A percentile compares a stretch with the other conserved stretches of the same genome.
These are phyloP conservation scores for Colletotrichum trifolii DNA, from an alignment of 2,329 filamentous ascomycete genomes.

Conservation along the genomic window DNA sequence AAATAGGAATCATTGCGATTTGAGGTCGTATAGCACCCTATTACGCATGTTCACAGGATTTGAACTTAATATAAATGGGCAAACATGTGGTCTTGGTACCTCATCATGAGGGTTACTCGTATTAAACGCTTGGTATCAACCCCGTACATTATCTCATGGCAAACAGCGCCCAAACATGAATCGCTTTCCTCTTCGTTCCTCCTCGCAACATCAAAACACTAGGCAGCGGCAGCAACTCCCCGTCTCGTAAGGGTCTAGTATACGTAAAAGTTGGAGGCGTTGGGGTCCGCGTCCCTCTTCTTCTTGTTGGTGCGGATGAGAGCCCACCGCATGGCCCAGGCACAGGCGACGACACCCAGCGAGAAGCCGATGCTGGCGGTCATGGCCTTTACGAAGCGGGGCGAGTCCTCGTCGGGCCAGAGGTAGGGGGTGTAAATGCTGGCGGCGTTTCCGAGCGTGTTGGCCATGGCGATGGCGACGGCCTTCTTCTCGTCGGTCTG, in stretches of 20 bases:
- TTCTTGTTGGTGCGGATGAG: conserved; percentile 51
- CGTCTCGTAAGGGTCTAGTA: conserved; percentile 35
- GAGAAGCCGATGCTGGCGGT: conserved; percentile 41
- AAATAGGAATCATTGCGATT: background rate
- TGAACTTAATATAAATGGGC: background rate
- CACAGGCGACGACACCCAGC: conserved; percentile 48
- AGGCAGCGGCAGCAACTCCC: background rate
- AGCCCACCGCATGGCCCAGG: conserved; percentile 49
- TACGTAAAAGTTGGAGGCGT: conserved; percentile 44
- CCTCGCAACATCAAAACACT: no score
- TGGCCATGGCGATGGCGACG: conserved; percentile 49
- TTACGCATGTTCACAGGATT: background rate
- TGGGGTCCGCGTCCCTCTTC: conserved; percentile 39
- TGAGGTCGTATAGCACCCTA: background rate
- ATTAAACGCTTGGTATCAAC: no score
- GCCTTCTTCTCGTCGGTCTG: conserved; percentile 61
- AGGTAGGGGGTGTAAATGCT: conserved; percentile 39
- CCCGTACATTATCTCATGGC: no score
- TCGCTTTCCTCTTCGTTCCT: background rate
- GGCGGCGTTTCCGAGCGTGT: conserved; percentile 34
- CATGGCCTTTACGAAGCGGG: conserved; percentile 39
- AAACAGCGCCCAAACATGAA: no score
- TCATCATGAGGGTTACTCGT: no score
- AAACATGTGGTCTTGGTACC: no score
- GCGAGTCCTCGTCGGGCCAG: conserved; percentile 33